phyloP scores from a whole-genome alignment of 768 basidiomycete species.

The Rhodotorula paludigena region DNA sequence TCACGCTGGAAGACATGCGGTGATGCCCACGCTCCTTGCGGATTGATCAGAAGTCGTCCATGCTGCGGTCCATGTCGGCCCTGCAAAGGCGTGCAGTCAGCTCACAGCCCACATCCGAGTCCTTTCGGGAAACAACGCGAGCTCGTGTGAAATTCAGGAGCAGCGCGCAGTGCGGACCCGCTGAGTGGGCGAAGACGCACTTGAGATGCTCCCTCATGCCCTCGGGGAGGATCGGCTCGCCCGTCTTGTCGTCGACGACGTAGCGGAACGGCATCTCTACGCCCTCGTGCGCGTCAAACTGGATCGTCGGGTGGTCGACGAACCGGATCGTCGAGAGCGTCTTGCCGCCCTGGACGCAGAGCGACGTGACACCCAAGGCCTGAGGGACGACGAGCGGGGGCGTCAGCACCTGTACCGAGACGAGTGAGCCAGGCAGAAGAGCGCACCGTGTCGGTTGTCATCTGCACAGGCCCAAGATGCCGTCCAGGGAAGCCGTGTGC shows the following conservation, averaged over 20 bases:
- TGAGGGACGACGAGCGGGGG: not conserved
- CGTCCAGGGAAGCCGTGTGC: conserved; percentile 78
- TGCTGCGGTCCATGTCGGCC: conserved; percentile 34
- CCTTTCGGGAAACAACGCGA: no score
- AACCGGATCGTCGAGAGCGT: conserved; percentile 52
- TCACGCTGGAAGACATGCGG: no score
- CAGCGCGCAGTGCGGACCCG: no score
- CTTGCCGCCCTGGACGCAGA: conserved; percentile 70
- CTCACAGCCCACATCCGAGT: no score
- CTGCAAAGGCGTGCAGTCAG: not conserved
- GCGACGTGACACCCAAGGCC: conserved; percentile 82
- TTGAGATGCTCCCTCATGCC: conserved; percentile 84
- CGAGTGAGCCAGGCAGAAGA: no score
- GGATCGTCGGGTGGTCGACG: conserved; percentile 84
- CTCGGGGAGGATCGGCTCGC: conserved; percentile 70
- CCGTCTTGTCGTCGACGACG: conserved; percentile 54
- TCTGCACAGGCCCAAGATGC: conserved; percentile 81
- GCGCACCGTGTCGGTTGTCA: conserved; percentile 67
- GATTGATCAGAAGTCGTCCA: conserved; percentile 21
- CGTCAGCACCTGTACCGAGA: not conserved
- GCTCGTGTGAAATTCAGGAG: no score
- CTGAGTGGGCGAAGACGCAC: not conserved
- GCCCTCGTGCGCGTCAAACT: conserved; percentile 76
- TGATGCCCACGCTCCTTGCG: not conserved
- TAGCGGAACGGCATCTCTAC: conserved; percentile 97